Evolutionary conservation across 2,329 filamentous ascomycete species (phyloP).

Genomic region (Talaromyces sp.): DNA sequence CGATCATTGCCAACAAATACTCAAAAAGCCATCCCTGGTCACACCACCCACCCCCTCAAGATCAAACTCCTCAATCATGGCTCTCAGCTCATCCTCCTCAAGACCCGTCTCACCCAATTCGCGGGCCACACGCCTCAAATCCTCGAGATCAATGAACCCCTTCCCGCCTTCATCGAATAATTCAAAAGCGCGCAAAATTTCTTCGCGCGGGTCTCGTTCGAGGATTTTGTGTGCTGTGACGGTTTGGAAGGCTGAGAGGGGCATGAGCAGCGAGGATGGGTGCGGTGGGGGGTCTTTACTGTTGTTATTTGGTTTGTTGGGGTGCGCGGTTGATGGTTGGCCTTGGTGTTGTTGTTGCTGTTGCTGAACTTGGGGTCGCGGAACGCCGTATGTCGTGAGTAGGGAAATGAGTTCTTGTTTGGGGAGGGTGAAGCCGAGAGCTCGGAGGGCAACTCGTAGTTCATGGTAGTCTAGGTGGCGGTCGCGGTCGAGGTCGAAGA

Average conservation of each 20-base stretch:
- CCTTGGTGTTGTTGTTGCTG: constrained; percentile 24
- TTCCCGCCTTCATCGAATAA: constrained; percentile 93
- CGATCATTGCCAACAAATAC: constrained; percentile 57
- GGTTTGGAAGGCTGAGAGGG: constrained; percentile 67
- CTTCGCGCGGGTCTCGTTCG: constrained; percentile 80
- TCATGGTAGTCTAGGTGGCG: constrained; percentile 95
- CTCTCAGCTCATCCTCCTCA: constrained; percentile 84
- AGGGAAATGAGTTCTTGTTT: constrained; percentile 80
- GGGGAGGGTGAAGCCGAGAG: constrained; percentile 86
- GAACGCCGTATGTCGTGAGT: constrained; percentile 75
- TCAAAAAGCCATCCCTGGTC: constrained; percentile 61
- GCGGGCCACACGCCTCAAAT: constrained; percentile 79
- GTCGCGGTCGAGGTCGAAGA: constrained; percentile 97
- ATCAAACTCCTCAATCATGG: constrained; percentile 99
- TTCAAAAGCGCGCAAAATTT: constrained; percentile 85
- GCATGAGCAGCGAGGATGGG: constrained; percentile 66
- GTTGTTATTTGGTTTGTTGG: constrained; percentile 33
- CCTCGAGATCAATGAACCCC: constrained; percentile 83
- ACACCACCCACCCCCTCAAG: constrained; percentile 83
- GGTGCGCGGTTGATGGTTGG: constrained; percentile 31
- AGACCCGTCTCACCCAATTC: constrained; percentile 84
- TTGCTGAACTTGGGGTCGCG: constrained; percentile 55
- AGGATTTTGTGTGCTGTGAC: constrained; percentile 78
- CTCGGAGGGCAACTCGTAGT: constrained; percentile 92
- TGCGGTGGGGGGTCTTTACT: constrained; percentile 54